These are phyloP conservation scores for Symmetrospora coprosmae DNA, from an alignment of 768 basidiomycete genomes.

Conservation along the genomic window DNA sequence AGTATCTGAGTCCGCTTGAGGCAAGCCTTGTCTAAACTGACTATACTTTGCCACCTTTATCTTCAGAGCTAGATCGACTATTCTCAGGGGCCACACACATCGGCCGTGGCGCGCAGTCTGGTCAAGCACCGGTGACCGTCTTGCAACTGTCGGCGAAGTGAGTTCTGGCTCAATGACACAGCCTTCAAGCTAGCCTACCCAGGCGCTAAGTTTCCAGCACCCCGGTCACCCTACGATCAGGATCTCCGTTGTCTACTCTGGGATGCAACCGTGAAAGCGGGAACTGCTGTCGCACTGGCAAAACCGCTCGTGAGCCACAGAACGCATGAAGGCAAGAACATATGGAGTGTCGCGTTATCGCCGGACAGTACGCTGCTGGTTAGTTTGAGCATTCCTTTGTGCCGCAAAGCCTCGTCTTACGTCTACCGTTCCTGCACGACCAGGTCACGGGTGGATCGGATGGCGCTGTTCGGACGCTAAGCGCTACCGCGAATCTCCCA, in stretches of 20 bases:
- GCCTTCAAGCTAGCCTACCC: too few species aligned
- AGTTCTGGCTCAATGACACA: too few species aligned
- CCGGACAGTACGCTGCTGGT: neutral
- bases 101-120: constrained; percentile 13
- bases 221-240: too few species aligned
- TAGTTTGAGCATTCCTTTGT: too few species aligned
- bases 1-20: neutral
- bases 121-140: neutral
- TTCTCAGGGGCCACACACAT: constrained; percentile 7
- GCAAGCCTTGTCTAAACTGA: neutral
- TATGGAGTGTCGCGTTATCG: constrained; percentile 5
- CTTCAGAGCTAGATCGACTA: too few species aligned
- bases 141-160: constrained; percentile 11
- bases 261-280: neutral
- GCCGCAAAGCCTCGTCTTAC: too few species aligned
- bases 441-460: constrained; percentile 12
- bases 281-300: neutral
- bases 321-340: constrained; percentile 13
- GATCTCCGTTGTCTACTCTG: neutral
- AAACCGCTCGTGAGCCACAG: neutral
- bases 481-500: too few species aligned
- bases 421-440: neutral
- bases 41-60: too few species aligned
- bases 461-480: constrained; percentile 6
- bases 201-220: too few species aligned